Evolutionary conservation across 768 basidiomycete species (phyloP).

Genomic region (Xanthoconium stramineum): DNA sequence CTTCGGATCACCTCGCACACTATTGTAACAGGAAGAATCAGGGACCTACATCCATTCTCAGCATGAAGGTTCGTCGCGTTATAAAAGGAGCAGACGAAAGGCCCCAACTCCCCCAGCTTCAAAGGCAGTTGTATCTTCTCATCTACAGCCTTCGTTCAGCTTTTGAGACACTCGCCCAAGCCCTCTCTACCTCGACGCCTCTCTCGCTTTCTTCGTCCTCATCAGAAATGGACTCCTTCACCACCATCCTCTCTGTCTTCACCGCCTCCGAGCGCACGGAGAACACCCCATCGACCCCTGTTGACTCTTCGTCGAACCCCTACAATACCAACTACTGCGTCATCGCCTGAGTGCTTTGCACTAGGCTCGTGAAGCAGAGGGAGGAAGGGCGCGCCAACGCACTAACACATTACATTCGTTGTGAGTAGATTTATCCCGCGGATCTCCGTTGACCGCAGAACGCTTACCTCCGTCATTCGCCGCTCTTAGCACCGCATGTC

Average conservation of each 20-base stretch:
- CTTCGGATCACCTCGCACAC: background rate
- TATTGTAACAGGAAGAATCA: background rate
- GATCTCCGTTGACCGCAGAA: background rate
- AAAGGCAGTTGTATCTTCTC: background rate
- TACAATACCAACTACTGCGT: slow-evolving; percentile 12
- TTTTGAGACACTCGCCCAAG: background rate
- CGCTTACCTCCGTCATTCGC: slow-evolving; percentile 5
- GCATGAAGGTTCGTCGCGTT: background rate
- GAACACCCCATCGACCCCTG: slow-evolving; percentile 11
- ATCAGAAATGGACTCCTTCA: slow-evolving; percentile 24
- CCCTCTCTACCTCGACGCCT: background rate
- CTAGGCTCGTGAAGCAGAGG: background rate
- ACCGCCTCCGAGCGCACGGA: slow-evolving; percentile 4
- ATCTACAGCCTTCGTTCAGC: background rate
- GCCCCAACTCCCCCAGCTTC: background rate
- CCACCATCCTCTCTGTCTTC: slow-evolving; percentile 15
- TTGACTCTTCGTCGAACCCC: slow-evolving; percentile 6
- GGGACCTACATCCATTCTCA: background rate
- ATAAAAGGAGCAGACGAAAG: slow-evolving; percentile 15
- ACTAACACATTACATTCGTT: slow-evolving; percentile 14
- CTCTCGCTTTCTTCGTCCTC: background rate
- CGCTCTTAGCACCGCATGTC: slow-evolving; percentile 6
- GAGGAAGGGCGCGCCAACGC: background rate
- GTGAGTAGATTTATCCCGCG: slow-evolving; percentile 13
- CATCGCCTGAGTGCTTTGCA: slow-evolving; percentile 13